These are phyloP conservation scores for Gymnopilus dilepis DNA, from an alignment of 768 basidiomycete genomes.

Conservation along the genomic window DNA sequence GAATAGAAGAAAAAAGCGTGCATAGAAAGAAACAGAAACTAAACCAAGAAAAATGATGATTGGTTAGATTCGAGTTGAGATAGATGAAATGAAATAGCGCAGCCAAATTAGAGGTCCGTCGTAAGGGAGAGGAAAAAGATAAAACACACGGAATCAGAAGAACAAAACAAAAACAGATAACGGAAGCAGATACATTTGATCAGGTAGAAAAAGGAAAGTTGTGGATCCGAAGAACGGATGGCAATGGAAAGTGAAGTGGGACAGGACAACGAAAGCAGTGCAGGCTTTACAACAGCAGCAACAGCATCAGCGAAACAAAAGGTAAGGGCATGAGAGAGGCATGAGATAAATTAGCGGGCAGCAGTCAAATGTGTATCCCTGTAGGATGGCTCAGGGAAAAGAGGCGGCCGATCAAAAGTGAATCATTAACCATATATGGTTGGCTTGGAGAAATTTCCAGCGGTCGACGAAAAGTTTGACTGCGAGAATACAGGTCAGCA, in stretches of 20 bases:
- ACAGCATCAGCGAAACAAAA: constrained; percentile 2
- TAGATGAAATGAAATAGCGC: not conserved
- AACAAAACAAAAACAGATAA: not conserved
- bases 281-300: constrained; percentile 7
- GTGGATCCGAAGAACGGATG: not conserved
- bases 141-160: not conserved
- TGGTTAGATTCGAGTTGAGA: not conserved
- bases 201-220: not conserved
- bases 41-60: not conserved
- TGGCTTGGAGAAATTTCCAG: constrained; percentile 30
- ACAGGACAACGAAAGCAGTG: not conserved
- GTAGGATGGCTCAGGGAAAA: not conserved
- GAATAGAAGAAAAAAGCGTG: not conserved
- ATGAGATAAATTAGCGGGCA: constrained; percentile 5
- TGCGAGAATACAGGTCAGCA: constrained; percentile 11
- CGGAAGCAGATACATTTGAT: not conserved
- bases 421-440: constrained; percentile 31
- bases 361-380: not conserved
- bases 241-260: not conserved
- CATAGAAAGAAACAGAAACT: not conserved
- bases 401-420: not conserved
- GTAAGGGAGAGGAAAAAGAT: not conserved
- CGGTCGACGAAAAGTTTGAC: constrained; percentile 19
- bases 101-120: not conserved
- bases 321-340: not conserved